Base-by-base conservation (phyloP, 768 basidiomycete genomes). In the Mycena latifolia region DNA sequence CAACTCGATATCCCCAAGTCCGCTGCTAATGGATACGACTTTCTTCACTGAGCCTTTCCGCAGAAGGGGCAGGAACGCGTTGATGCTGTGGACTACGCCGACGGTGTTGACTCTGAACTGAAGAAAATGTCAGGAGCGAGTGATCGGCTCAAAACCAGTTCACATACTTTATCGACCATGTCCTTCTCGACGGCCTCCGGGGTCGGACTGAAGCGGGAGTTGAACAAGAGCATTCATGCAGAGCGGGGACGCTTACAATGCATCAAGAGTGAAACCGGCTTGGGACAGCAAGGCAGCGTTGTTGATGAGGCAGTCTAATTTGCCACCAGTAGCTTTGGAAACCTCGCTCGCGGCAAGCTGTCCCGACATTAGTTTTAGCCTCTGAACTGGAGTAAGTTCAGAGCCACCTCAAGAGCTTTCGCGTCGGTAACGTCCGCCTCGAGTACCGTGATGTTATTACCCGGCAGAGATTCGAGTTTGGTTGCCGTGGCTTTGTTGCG, bases 11-110 rank as follows among this genome's bases (percentile, higher is more conserved):
- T 78, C 78, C 10, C 61, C 79, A 15, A 78, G 24, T 29, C 74
- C 78, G 33, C 68, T 72, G 63, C 65, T 71, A 61, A 83, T 58
- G 5, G 76, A 69, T 67, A 81, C 65, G 39, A 83, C 78, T 63
- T 78, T 80, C 73, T 81, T 79, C n/a, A 64, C 45, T 17, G 71
- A 18, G 15, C 80, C 74, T 5, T 25, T 18, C 11, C 50, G 47
- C 9, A 60, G 48, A 17, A 60, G 48, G 10, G 59, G 50, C 18
- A 60, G 59, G 25, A 60, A 51, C 11, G 50, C 50, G 41, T 60
- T 60, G 59, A n/a, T 60, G 50, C 28, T 37, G 39, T 52, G 48
- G 4, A 60, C 39, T 3, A 28, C 25, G 25, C 59, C 50, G 37
- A 60, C 6, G 8, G 48, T 29, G 48, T 60, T 60, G 8, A 52